phyloP scores from a whole-genome alignment of 176 grass and related monocot species.

The Thalia dealbata region DNA sequence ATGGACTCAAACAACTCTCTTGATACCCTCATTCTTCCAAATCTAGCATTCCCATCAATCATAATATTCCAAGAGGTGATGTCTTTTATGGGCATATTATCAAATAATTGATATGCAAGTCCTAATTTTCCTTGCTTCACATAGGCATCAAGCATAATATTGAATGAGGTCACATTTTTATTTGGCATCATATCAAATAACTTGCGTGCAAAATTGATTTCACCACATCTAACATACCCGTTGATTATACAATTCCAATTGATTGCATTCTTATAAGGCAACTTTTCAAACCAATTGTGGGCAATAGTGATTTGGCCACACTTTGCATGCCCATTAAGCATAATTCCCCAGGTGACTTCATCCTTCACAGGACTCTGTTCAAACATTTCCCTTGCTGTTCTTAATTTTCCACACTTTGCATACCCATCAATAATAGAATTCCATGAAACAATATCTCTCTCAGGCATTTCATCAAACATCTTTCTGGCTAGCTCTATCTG shows the following conservation, averaged over 20 bases:
- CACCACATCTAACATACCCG: constrained; percentile 14
- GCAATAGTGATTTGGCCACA: constrained; percentile 8
- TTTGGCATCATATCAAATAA: constrained; percentile 20
- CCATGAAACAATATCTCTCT: constrained; percentile 20
- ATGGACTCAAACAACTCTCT: constrained; percentile 13
- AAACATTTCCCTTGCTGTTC: constrained; percentile 15
- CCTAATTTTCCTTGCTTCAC: constrained; percentile 3
- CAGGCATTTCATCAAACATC: constrained; percentile 23
- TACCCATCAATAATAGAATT: constrained; percentile 23
- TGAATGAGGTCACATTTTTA: constrained; percentile 18
- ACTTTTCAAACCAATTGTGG: constrained; percentile 21
- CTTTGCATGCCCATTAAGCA: constrained; percentile 24
- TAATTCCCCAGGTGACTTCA: constrained; percentile 24
- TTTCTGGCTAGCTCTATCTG: constrained; percentile 6
- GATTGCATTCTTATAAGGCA: constrained; percentile 20
- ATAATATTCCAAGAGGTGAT: constrained; percentile 18
- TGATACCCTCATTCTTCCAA: constrained; percentile 3
- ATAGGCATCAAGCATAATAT: constrained; percentile 17
- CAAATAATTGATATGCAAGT: constrained; percentile 14
- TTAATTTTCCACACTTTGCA: constrained; percentile 16
- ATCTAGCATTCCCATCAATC: constrained; percentile 11
- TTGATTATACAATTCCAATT: constrained; percentile 22
- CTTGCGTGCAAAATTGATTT: not conserved
- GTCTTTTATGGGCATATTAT: constrained; percentile 16
- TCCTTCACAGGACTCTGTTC: constrained; percentile 12